A percentile compares a stretch with the other conserved stretches of the same genome.
phyloP scores from a whole-genome alignment of 2,329 filamentous ascomycete species.

The Aspergillus persii region DNA sequence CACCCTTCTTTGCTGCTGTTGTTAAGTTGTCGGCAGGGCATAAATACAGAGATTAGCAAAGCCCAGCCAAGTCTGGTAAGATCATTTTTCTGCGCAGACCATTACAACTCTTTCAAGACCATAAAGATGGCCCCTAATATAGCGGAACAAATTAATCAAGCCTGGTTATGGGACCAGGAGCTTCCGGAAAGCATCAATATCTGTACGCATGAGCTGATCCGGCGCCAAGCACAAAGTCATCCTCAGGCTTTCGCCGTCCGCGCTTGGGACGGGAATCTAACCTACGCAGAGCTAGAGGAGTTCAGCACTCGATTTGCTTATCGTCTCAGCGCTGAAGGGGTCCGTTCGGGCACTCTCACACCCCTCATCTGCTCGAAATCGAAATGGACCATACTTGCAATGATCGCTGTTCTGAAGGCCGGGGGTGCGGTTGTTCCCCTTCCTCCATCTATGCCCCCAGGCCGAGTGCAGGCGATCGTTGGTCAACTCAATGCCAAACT shows the following conservation, averaged over 20 bases:
- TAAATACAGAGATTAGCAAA: too few species aligned
- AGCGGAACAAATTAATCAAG: too few species aligned
- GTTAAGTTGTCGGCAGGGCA: too few species aligned
- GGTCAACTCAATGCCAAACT: slow-evolving; percentile 1
- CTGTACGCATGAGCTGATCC: not conserved
- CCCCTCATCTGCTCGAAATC: slow-evolving; percentile 6
- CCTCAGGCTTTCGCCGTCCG: not conserved
- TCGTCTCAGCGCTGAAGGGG: not conserved
- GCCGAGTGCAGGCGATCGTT: slow-evolving; percentile 13
- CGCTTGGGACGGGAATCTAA: not conserved
- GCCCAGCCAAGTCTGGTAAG: too few species aligned
- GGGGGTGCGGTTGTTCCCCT: slow-evolving; percentile 12
- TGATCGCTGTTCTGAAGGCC: slow-evolving; percentile 10
- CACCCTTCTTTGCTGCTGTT: too few species aligned
- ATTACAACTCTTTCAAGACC: too few species aligned
- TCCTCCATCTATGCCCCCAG: slow-evolving; percentile 3
- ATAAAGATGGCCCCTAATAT: too few species aligned
- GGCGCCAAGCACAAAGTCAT: not conserved
- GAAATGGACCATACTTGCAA: slow-evolving; percentile 1
- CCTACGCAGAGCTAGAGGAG: not conserved
- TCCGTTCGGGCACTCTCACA: slow-evolving; percentile 8
- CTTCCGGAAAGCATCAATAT: not conserved
- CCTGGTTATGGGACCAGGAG: too few species aligned
- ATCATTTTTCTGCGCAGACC: too few species aligned
- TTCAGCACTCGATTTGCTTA: not conserved